Evolutionary conservation across 176 grass and related monocot genomes (phyloP), one percentile per base, ranked within the genome.

Genomic region (Triticum timopheevii): DNA sequence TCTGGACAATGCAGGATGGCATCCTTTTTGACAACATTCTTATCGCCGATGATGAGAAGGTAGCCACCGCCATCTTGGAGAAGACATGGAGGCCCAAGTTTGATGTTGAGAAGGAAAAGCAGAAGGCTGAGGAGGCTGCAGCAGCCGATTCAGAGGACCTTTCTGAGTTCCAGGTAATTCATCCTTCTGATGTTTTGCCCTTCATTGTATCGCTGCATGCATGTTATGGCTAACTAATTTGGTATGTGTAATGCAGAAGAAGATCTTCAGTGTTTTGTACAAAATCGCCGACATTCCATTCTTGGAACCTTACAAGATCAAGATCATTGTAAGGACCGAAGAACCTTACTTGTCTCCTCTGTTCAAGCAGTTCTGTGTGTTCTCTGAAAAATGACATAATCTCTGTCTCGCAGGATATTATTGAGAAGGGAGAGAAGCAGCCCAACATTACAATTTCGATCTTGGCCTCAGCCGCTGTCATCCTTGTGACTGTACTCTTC

Each of bases 1-100:
- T 99, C 88, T 99, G 94, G 97, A 99, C 97, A 3, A 97, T 99
- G 97, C 97, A 99, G 71, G 97, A 99, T 71, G 97, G 97, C 24
- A 92, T 99, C 80, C 71, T 99, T 78, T 99, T 99, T 66, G 94
- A 94, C 86, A 96, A 96, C 27, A 91, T 99, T 83, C 87, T 99
- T 69, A 99, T 99, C 62, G 73, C 88, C 10, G 87, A 91, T 82
- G 92, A 96, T 52, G 97, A 96, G 89, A 94, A 96, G 87, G 87
- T 96, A 81, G 87, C 94, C 27, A 85, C 42, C 56, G 90, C 92
- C 56, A 93, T 94, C 66, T 85, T 95, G 45, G 90, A 91, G 80
- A 87, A 85, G 75, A 90, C 92, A 30, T 99, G 97, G 97, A 99
- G 97, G 77, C 94, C 90, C 24, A 99, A 97, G 91, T 96, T 91